Evolutionary conservation across 768 basidiomycete species (phyloP).

Genomic region (Mycena floridula): DNA sequence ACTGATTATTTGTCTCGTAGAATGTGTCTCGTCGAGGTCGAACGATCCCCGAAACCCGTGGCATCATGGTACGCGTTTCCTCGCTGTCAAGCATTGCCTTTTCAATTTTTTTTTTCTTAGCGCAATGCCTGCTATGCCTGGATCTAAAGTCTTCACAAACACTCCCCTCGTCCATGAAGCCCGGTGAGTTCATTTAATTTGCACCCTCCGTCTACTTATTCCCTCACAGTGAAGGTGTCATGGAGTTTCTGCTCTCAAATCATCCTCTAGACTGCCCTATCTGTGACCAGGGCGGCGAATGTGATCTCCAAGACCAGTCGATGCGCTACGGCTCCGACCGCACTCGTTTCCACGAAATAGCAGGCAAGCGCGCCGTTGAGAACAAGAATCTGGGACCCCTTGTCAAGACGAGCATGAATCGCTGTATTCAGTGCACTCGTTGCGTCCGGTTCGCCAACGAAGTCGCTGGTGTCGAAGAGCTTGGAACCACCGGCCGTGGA

Average conservation of each 20-base stretch:
- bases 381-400: constrained; percentile 98
- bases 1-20: constrained; percentile 28
- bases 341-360: constrained; percentile 95
- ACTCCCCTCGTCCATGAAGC: constrained; percentile 88
- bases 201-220: no score
- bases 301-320: constrained; percentile 97
- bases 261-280: constrained; percentile 98
- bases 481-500: constrained; percentile 94
- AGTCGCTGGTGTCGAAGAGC: constrained; percentile 95
- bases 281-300: constrained; percentile 98
- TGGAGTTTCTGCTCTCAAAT: constrained; percentile 97
- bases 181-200: constrained; percentile 36
- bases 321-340: constrained; percentile 99
- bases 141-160: constrained; percentile 88
- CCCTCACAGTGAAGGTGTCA: constrained; percentile 90
- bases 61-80: constrained; percentile 68
- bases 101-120: constrained; percentile 40
- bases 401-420: constrained; percentile 98
- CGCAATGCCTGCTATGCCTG: constrained; percentile 98
- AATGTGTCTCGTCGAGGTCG: constrained; percentile 99
- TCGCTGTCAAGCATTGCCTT: neutral
- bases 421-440: constrained; percentile 98
- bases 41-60: constrained; percentile 89
- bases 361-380: constrained; percentile 96
- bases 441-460: constrained; percentile 99